Conservation (phyloP, 768 basidiomycete genomes). For the Lactarius quietus region DNA sequence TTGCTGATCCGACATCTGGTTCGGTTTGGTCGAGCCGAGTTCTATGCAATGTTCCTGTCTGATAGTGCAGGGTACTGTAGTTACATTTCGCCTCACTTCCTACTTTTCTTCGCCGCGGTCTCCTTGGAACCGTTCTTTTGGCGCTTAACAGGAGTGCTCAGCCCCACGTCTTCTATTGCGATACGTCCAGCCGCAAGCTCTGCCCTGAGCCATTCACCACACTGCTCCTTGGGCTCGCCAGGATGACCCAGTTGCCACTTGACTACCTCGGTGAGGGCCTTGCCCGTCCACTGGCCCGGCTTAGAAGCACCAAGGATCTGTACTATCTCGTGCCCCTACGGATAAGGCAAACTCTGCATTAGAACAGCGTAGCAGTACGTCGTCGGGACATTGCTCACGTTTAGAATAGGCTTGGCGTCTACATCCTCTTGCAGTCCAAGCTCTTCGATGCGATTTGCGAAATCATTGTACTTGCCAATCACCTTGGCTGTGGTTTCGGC, state of each 20-base stretch:
- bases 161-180: constrained; percentile 30
- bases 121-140: constrained; percentile 15
- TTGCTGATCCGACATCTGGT: neutral
- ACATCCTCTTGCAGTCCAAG: constrained; percentile 56
- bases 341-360: constrained; percentile 6
- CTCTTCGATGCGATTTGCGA: constrained; percentile 56
- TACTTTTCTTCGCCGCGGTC: constrained; percentile 21
- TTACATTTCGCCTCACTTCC: constrained; percentile 4
- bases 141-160: constrained; percentile 11
- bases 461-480: constrained; percentile 61
- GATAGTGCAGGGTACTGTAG: neutral
- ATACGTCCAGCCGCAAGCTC: constrained; percentile 50
- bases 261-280: constrained; percentile 60
- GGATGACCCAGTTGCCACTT: constrained; percentile 89
- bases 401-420: constrained; percentile 70
- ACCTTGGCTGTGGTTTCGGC: constrained; percentile 44
- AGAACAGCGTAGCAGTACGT: neutral
- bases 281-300: constrained; percentile 68
- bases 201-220: constrained; percentile 62
- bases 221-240: constrained; percentile 57
- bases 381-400: constrained; percentile 48
- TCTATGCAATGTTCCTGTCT: neutral
- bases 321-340: constrained; percentile 69
- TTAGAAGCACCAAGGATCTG: constrained; percentile 47
- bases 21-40: neutral